Evolutionary conservation across 2,329 filamentous ascomycete species (phyloP), one percentile per base, ranked within the genome.

Genomic region (Colletotrichum ledebouriae): DNA sequence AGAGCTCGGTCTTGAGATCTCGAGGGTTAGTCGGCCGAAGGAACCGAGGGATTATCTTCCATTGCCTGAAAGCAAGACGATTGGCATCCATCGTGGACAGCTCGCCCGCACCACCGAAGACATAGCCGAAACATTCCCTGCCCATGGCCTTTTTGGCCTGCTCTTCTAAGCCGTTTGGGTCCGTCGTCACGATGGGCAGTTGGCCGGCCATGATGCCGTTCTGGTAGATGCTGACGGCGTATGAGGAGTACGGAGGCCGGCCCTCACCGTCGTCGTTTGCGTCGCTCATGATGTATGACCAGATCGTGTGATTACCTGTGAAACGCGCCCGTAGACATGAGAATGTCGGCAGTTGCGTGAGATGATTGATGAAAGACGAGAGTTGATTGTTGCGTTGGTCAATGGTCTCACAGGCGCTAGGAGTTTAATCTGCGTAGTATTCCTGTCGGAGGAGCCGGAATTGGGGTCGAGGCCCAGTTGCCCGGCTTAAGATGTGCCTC

Each of bases 31-130:
- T 81, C 1, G 81, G 77, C 58, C 78, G 75, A 73, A 88, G 76
- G 76, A 88, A 84, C 9, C 84, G 81, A 0, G 86, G 86, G 10
- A 88, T 79, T 1, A 89, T 83, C 63, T 80, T 79, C 76, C 81
- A 83, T 67, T 85, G 82, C 46, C 82, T 78, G 70, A 90, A 89
- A 1, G 87, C 87, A 20, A 86, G 77, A 7, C 84, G 81, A 72
- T 90, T 90, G 49, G 86, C 86, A 58, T 86, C 84, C 81, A 88
- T 86, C 0, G 89, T 91, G 2, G 86, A 82, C 42, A 84, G 81
- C 72, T 89, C 87, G 2, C 89, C 87, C 0, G 89, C 89, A 6
- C 87, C 87, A n/a, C 89, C 88, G 15, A 83, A 80, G 25, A 90
- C 84, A 77, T 91, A 91, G 70, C 86, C 86, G 74, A 85, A 90